phyloP scores from a whole-genome alignment of 1,284 basidiomycete species.

The Boletus semigastroideus region DNA sequence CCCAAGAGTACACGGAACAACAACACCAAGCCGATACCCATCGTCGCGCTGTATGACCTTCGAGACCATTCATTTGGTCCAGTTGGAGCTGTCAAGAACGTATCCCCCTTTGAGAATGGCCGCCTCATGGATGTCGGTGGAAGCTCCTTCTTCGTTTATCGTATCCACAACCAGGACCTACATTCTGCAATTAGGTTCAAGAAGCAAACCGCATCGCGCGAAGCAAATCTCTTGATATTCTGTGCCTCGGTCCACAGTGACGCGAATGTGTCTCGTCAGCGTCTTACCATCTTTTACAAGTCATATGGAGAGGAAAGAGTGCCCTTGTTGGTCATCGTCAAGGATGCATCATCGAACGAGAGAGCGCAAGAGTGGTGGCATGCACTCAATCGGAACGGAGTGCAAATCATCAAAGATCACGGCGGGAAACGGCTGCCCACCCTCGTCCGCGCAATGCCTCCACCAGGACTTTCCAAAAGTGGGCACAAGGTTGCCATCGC shows the following conservation, averaged over 20 bases:
- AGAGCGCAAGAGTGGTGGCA: constrained; percentile 25
- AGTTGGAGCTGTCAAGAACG: constrained; percentile 11
- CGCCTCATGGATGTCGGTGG: constrained; percentile 20
- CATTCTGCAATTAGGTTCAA: constrained; percentile 24
- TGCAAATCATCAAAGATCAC: too few relatives aligned
- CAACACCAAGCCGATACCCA: constrained; percentile 10
- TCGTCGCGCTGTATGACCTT: constrained; percentile 25
- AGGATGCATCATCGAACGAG: constrained; percentile 23
- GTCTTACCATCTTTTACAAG: constrained; percentile 16
- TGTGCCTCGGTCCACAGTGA: constrained; percentile 18
- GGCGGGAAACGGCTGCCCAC: too few relatives aligned
- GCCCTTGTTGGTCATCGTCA: constrained; percentile 27
- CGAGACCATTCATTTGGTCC: constrained; percentile 8
- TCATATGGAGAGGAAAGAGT: constrained; percentile 30
- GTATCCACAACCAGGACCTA: constrained; percentile 21
- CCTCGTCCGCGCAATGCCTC: constrained; percentile 27
- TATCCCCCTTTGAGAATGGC: constrained; percentile 17
- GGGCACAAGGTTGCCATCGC: constrained; percentile 3
- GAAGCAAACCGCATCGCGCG: constrained; percentile 23
- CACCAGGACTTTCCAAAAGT: not conserved
- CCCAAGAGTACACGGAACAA: constrained; percentile 10
- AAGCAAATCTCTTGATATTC: constrained; percentile 28
- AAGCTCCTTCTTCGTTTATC: constrained; percentile 22
- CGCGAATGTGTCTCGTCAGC: constrained; percentile 7
- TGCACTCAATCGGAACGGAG: constrained; percentile 5